phyloP scores from a whole-genome alignment of 2,329 filamentous ascomycete genomes.

The Aspergillus sp. region DNA sequence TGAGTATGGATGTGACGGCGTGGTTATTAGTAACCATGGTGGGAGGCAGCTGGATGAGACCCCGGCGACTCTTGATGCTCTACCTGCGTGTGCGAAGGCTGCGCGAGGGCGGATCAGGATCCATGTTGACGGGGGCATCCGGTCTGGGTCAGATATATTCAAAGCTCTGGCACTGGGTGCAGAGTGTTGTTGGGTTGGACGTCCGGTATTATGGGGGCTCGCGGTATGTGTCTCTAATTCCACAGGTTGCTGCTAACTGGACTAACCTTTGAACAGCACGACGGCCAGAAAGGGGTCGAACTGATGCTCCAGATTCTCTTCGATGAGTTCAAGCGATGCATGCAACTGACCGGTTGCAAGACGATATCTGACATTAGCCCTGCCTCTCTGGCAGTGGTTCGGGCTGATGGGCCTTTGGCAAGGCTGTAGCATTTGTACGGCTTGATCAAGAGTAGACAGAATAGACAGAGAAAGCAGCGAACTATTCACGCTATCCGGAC shows the following conservation, averaged over 20 bases:
- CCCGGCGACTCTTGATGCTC: constrained; percentile 37
- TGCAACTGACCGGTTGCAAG: constrained; percentile 30
- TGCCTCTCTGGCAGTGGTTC: constrained; percentile 20
- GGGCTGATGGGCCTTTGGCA: constrained; percentile 22
- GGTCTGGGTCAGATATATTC: constrained; percentile 37
- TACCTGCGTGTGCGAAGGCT: constrained; percentile 28
- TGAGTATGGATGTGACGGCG: constrained; percentile 36
- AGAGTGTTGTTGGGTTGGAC: constrained; percentile 32
- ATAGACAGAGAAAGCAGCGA: too few species aligned
- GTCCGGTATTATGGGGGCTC: constrained; percentile 36
- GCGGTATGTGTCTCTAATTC: constrained; percentile 25
- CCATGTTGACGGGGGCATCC: constrained; percentile 36
- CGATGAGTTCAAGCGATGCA: constrained; percentile 32
- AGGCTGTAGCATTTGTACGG: constrained; percentile 11
- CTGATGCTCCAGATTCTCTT: constrained; percentile 31
- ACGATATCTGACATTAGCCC: constrained; percentile 26
- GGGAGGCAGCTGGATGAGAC: constrained; percentile 39
- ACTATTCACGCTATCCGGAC: too few species aligned
- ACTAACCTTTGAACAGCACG: constrained; percentile 21
- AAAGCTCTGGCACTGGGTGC: constrained; percentile 39
- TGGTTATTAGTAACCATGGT: constrained; percentile 41
- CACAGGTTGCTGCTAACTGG: background rate
- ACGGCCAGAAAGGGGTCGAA: constrained; percentile 33
- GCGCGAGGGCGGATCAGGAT: constrained; percentile 33
- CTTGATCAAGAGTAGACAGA: too few species aligned